These are phyloP conservation scores for Moesziomyces parantarcticus DNA, from an alignment of 1,284 basidiomycete genomes.

Conservation along the genomic window DNA sequence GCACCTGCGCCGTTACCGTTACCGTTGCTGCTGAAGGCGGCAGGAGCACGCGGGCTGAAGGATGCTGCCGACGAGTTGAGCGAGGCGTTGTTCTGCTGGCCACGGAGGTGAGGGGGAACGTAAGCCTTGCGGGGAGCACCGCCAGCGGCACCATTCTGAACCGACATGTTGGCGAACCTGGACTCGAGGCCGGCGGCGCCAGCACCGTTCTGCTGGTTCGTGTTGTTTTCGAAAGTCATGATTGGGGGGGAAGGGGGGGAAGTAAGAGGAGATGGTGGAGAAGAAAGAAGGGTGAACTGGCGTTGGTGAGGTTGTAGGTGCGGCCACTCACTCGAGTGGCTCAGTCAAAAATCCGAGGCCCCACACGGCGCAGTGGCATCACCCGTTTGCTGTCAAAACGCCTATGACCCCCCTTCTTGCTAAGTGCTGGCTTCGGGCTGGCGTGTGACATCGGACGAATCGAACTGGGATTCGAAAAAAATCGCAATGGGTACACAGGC, in stretches of 20 bases:
- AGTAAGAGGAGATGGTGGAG: conserved; percentile 17
- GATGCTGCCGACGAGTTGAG: conserved; percentile 50
- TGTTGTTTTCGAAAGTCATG: conserved; percentile 61
- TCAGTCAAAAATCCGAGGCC: conserved; percentile 17
- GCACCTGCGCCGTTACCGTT: conserved; percentile 25
- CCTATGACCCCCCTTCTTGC: too few relatives aligned
- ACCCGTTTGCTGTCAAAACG: too few relatives aligned
- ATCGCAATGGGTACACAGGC: too few relatives aligned
- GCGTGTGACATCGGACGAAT: too few relatives aligned
- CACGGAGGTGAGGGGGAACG: conserved; percentile 90
- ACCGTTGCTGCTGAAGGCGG: conserved; percentile 49
- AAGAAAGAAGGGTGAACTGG: not conserved
- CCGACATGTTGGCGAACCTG: conserved; percentile 73
- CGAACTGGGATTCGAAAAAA: too few relatives aligned
- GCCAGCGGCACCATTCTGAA: conserved; percentile 54
- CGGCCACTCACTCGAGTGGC: conserved; percentile 4
- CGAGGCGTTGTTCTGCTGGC: conserved; percentile 65
- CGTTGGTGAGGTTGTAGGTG: conserved; percentile 3
- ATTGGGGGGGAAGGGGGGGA: conserved; percentile 17
- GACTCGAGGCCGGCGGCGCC: conserved; percentile 79
- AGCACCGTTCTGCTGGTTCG: conserved; percentile 58
- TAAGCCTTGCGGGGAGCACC: conserved; percentile 80
- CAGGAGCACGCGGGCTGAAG: conserved; percentile 50
- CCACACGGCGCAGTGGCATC: not conserved
- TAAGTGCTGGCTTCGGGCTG: too few relatives aligned